These are phyloP conservation scores for Salix caprea DNA, from an alignment of 345 rosid species.

Conservation along the genomic window DNA sequence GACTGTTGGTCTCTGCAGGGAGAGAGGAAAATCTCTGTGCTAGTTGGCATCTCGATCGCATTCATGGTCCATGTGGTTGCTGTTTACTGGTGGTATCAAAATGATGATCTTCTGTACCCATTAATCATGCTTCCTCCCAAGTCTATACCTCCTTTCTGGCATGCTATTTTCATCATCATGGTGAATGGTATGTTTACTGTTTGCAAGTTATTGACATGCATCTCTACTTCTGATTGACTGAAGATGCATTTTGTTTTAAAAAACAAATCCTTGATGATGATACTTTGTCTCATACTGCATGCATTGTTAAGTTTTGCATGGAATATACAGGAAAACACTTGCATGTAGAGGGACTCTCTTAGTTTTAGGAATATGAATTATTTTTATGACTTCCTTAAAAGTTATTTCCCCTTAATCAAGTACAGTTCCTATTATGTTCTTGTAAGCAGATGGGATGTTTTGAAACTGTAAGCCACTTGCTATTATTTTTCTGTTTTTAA, in stretches of 20 bases:
- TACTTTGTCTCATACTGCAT: background rate
- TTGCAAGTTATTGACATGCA: constrained; percentile 10
- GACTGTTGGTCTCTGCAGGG: constrained; percentile 60
- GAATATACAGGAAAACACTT: background rate
- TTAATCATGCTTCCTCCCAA: constrained; percentile 95
- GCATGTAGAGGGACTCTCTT: background rate
- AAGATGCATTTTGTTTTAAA: background rate
- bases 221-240: background rate
- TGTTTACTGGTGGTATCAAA: constrained; percentile 96
- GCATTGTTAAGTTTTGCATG: background rate
- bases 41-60: constrained; percentile 64
- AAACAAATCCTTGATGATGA: background rate
- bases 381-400: background rate
- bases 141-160: constrained; percentile 98
- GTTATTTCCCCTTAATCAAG: background rate
- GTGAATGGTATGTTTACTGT: constrained; percentile 72
- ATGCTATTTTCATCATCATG: constrained; percentile 82
- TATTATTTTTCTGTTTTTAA: constrained; percentile 1
- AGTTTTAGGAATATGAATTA: background rate
- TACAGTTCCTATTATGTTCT: background rate
- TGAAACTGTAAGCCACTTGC: background rate
- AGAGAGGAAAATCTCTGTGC: constrained; percentile 80
- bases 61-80: constrained; percentile 69
- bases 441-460: background rate
- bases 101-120: constrained; percentile 84